These are phyloP conservation scores for Lolium multiflorum DNA, from an alignment of 176 grass and related monocot genomes.

Conservation along the genomic window DNA sequence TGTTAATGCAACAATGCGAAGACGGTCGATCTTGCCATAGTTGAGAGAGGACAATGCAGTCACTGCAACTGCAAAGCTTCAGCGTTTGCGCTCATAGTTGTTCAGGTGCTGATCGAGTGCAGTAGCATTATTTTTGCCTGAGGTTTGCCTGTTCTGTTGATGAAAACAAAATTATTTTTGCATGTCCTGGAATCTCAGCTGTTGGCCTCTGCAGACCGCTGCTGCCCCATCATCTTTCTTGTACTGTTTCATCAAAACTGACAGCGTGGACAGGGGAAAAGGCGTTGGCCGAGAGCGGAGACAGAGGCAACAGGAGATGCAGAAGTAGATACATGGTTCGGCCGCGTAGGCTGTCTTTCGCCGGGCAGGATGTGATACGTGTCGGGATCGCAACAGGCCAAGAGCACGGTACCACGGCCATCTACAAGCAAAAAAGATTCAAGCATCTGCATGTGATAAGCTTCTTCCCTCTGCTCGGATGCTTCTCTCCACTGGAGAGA, in stretches of 20 bases:
- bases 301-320: slow-evolving; percentile 5
- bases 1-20: too few relatives aligned
- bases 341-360: slow-evolving; percentile 27
- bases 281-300: slow-evolving; percentile 26
- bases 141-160: background rate
- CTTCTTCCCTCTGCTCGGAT: background rate
- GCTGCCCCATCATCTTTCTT: background rate
- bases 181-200: too few relatives aligned
- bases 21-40: too few relatives aligned
- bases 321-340: slow-evolving; percentile 14
- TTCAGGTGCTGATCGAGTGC: too few relatives aligned
- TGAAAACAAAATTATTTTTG: background rate
- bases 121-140: too few relatives aligned
- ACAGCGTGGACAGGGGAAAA: background rate
- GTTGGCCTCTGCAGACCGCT: background rate
- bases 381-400: slow-evolving; percentile 29
- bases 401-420: background rate
- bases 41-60: too few relatives aligned
- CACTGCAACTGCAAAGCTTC: too few relatives aligned
- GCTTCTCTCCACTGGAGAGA: background rate
- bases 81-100: too few relatives aligned
- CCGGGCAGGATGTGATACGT: slow-evolving; percentile 34
- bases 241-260: slow-evolving; percentile 48
- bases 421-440: background rate
- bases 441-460: background rate